Percentiles rank a stretch among this genome's conserved stretches.
phyloP scores from a whole-genome alignment of 225 moss, liverwort and hornwort genomes.

The Polytrichum formosum region DNA sequence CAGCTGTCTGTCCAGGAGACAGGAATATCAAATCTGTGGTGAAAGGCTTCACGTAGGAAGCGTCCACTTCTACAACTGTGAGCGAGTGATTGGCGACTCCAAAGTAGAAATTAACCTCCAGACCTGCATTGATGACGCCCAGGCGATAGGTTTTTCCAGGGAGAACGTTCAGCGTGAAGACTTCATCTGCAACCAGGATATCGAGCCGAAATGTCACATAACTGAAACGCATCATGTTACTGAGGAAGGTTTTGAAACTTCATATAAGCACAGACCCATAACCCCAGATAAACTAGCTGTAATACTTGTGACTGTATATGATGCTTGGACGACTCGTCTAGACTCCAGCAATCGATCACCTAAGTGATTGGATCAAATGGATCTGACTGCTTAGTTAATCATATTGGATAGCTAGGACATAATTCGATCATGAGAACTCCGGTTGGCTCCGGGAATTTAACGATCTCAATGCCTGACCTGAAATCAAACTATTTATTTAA shows the following conservation, averaged over 20 bases:
- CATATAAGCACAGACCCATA: not conserved
- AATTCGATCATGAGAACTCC: no score
- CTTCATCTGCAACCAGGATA: slow-evolving; percentile 25
- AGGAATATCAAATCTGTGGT: slow-evolving; percentile 24
- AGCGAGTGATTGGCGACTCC: slow-evolving; percentile 47
- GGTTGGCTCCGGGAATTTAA: no score
- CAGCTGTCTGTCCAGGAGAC: slow-evolving; percentile 56
- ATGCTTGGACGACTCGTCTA: no score
- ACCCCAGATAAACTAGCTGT: no score
- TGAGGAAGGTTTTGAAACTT: not conserved
- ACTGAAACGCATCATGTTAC: not conserved
- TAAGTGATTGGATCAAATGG: no score
- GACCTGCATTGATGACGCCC: slow-evolving; percentile 53
- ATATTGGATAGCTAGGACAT: no score
- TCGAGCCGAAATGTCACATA: not conserved
- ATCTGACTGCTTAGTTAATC: no score
- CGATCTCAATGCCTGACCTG: no score
- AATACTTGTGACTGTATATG: no score
- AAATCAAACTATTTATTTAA: no score
- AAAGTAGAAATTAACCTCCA: slow-evolving; percentile 52
- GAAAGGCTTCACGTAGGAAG: slow-evolving; percentile 39
- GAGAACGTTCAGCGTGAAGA: slow-evolving; percentile 34
- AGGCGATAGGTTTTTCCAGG: slow-evolving; percentile 47
- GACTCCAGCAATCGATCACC: no score
- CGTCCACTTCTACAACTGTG: slow-evolving; percentile 51